phyloP scores from a whole-genome alignment of 169 alveolate genomes.

The Plasmodium falciparum region DNA sequence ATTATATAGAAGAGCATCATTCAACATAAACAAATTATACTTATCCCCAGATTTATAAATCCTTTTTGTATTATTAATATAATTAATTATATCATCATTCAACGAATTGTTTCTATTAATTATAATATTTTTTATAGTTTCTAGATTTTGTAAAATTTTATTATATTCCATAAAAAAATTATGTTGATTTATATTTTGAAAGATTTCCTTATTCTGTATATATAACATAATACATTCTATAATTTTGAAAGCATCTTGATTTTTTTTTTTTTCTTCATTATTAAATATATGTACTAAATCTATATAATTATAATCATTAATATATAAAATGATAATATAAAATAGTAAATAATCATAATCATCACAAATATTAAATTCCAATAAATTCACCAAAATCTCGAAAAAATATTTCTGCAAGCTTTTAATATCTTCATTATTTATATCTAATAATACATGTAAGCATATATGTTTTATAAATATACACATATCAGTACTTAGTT shows the following conservation, averaged over 20 bases:
- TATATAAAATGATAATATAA: conserved; percentile 26
- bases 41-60: conserved; percentile 27
- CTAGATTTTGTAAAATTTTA: conserved; percentile 14
- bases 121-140: conserved; percentile 16
- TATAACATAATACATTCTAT: conserved; percentile 44
- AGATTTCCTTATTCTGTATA: conserved; percentile 22
- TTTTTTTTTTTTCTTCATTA: conserved; percentile 49
- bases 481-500: conserved; percentile 39
- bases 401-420: conserved; percentile 28
- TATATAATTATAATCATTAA: conserved; percentile 7
- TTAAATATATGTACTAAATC: conserved; percentile 4
- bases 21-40: conserved; percentile 13
- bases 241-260: conserved; percentile 10
- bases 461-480: conserved; percentile 56
- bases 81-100: conserved; percentile 54
- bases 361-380: conserved; percentile 43
- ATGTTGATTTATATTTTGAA: conserved; percentile 19
- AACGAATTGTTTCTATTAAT: conserved; percentile 18
- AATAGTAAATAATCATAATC: conserved; percentile 55
- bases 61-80: conserved; percentile 43
- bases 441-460: conserved; percentile 51
- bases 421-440: conserved; percentile 40
- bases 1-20: conserved; percentile 17
- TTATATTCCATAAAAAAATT: conserved; percentile 19
- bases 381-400: conserved; percentile 22